A percentile compares a stretch with the other conserved stretches of the same genome.
Conservation (phyloP, 2,329 filamentous ascomycete species). For the Fusarium pininemorale region DNA sequence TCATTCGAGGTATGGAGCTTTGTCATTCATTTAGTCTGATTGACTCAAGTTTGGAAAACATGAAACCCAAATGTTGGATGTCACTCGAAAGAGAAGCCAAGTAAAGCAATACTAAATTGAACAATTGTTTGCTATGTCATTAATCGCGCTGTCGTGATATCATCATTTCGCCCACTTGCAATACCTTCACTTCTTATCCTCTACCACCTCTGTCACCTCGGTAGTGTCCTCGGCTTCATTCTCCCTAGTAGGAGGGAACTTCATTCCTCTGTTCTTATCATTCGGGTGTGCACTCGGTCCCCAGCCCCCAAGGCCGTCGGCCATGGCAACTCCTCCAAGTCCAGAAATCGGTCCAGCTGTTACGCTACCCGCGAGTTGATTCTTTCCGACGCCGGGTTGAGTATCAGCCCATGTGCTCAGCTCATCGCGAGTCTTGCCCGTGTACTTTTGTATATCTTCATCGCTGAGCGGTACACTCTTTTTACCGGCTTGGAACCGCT, state of each 20-base stretch:
- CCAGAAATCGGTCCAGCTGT: conserved; percentile 44
- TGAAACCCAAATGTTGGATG: neutral
- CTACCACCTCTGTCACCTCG: neutral
- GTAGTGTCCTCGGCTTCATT: neutral
- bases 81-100: neutral
- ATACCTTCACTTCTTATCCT: neutral
- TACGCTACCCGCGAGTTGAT: conserved; percentile 50
- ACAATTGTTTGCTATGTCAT: neutral
- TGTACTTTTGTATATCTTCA: conserved; percentile 53
- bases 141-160: neutral
- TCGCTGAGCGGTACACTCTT: conserved; percentile 46
- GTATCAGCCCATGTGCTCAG: conserved; percentile 50
- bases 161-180: neutral
- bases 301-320: conserved; percentile 49
- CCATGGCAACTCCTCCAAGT: conserved; percentile 43
- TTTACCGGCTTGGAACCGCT: conserved; percentile 47
- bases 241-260: conserved; percentile 46
- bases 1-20: conserved; percentile 22
- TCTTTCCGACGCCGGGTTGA: conserved; percentile 52
- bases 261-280: conserved; percentile 45
- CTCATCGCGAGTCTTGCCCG: conserved; percentile 50
- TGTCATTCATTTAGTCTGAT: conserved; percentile 24
- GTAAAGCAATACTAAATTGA: neutral
- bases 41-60: neutral
- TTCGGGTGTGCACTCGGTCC: conserved; percentile 42